These are phyloP conservation scores for Xylariaceae sp. DNA, from an alignment of 2,329 filamentous ascomycete species.

Conservation along the genomic window DNA sequence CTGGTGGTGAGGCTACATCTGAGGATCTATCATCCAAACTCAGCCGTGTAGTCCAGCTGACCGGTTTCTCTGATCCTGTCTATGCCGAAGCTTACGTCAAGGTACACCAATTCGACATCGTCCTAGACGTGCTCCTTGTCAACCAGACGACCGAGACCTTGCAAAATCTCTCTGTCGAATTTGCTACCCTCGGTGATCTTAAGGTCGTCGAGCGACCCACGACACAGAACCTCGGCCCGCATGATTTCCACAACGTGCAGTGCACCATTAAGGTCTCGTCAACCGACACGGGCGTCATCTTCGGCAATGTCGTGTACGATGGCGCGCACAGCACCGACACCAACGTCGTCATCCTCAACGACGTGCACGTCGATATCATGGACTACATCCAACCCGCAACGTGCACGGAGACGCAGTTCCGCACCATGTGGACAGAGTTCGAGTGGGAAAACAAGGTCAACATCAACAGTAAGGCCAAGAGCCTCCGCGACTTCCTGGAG, in stretches of 20 bases:
- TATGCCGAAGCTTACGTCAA: constrained; percentile 99
- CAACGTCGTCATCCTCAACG: constrained; percentile 96
- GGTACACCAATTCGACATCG: constrained; percentile 98
- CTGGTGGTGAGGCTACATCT: constrained; percentile 79
- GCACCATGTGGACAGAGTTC: constrained; percentile 99
- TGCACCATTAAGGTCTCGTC: constrained; percentile 98
- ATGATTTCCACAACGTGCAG: constrained; percentile 98
- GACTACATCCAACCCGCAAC: constrained; percentile 98
- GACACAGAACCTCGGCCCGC: constrained; percentile 91
- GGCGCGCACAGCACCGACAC: constrained; percentile 89
- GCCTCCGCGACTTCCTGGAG: constrained; percentile 85
- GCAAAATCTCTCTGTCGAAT: constrained; percentile 96
- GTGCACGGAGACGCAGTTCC: constrained; percentile 97
- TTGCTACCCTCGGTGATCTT: constrained; percentile 95
- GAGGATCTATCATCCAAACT: constrained; percentile 94
- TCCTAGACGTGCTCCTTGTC: constrained; percentile 92
- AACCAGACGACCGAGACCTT: constrained; percentile 97
- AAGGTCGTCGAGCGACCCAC: constrained; percentile 97
- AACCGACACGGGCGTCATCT: constrained; percentile 97
- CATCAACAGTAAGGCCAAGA: constrained; percentile 97
- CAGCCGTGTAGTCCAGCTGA: constrained; percentile 93
- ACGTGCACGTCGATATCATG: constrained; percentile 99
- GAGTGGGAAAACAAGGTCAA: constrained; percentile 99
- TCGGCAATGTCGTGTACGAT: constrained; percentile 98
- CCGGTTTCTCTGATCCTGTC: constrained; percentile 96